These are phyloP conservation scores for Capsicum chinense DNA, from an alignment of 257 asterid genomes.

Conservation along the genomic window DNA sequence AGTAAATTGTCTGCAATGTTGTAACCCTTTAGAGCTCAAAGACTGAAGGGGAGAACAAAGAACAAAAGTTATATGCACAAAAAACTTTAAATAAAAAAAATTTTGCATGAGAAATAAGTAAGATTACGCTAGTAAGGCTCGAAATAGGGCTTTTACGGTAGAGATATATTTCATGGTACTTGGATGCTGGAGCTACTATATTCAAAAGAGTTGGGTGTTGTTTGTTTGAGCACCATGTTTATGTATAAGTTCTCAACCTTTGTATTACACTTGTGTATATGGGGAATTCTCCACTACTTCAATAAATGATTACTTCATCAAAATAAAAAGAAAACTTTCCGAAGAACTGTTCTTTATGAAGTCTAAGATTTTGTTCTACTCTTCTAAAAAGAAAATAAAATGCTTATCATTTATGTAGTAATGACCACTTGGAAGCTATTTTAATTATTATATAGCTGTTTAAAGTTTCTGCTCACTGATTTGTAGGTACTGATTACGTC, in stretches of 20 bases:
- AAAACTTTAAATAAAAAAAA: neutral
- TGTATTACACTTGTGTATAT: neutral
- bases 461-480: constrained; percentile 22
- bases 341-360: neutral
- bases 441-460: neutral
- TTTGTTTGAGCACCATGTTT: constrained; percentile 25
- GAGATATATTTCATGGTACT: constrained; percentile 1
- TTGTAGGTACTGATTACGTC: constrained; percentile 82
- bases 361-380: neutral
- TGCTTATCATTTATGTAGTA: constrained; percentile 5
- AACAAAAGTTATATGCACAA: neutral
- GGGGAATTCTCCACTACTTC: neutral
- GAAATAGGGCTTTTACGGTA: neutral
- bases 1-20: neutral
- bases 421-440: neutral
- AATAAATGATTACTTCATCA: neutral
- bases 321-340: neutral
- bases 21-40: neutral
- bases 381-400: neutral
- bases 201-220: neutral
- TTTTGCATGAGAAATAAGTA: neutral
- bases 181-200: neutral
- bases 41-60: constrained; percentile 8
- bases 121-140: neutral
- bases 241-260: neutral